These are phyloP conservation scores for Candida tibetensis DNA, from an alignment of 805 yeast genomes.

Conservation along the genomic window DNA sequence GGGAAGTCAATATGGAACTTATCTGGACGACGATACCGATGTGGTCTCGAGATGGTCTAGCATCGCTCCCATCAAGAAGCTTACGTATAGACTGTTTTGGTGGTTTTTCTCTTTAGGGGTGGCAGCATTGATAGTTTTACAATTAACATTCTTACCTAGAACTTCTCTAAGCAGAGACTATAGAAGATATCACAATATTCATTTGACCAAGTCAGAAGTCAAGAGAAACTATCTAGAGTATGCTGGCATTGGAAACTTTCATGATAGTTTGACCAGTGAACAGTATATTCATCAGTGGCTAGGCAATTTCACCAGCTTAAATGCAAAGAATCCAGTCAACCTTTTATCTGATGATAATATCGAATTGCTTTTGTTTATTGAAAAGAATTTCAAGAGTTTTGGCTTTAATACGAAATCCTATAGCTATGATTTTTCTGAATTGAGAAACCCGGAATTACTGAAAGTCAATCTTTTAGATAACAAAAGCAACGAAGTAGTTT, in stretches of 20 bases:
- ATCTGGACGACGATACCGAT: background rate
- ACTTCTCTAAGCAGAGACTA: slow-evolving; percentile 82
- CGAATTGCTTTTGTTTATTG: slow-evolving; percentile 24
- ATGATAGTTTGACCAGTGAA: slow-evolving; percentile 20
- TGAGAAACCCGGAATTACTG: slow-evolving; percentile 27
- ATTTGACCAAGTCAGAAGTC: slow-evolving; percentile 64
- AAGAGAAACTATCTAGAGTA: slow-evolving; percentile 54
- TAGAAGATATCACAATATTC: slow-evolving; percentile 66
- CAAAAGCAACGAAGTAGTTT: slow-evolving; percentile 19
- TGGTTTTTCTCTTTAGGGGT: slow-evolving; percentile 49
- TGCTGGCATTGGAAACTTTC: slow-evolving; percentile 24
- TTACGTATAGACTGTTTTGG: slow-evolving; percentile 31
- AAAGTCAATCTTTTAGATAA: slow-evolving; percentile 22
- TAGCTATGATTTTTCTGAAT: slow-evolving; percentile 12
- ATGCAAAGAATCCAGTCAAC: slow-evolving; percentile 17
- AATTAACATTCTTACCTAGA: slow-evolving; percentile 75
- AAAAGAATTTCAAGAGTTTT: slow-evolving; percentile 23
- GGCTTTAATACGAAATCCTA: slow-evolving; percentile 23
- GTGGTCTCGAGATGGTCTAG: background rate
- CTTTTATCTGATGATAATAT: slow-evolving; percentile 25
- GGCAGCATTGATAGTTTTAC: slow-evolving; percentile 51
- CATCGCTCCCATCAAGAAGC: background rate
- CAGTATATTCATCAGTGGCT: slow-evolving; percentile 28
- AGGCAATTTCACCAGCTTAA: slow-evolving; percentile 25
- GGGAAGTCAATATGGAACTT: background rate